Conservation (phyloP, 805 yeast species). For the Yarrowia bubula region DNA sequence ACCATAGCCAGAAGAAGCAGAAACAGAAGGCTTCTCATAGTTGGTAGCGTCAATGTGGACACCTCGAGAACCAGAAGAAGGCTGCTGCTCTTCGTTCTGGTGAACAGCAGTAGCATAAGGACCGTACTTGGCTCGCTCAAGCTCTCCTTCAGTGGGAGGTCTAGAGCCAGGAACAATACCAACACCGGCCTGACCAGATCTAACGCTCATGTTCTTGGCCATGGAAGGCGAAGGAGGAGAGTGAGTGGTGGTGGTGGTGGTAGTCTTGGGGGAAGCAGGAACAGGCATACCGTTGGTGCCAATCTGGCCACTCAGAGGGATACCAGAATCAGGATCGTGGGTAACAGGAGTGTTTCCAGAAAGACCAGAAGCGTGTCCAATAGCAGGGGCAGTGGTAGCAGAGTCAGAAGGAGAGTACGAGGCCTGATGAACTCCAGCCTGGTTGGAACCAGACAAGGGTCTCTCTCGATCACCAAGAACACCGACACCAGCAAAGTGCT, state of each 20-base stretch:
- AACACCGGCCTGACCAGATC: slow-evolving; percentile 2
- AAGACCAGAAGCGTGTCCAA: neutral
- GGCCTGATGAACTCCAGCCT: neutral
- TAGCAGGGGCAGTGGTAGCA: neutral
- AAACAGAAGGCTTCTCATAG: neutral
- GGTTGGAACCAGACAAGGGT: neutral
- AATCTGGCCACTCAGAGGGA: neutral
- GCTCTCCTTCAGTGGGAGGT: neutral
- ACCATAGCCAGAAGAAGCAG: neutral
- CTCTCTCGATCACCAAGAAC: neutral
- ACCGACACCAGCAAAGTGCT: slow-evolving; percentile 15
- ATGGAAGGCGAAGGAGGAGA: neutral
- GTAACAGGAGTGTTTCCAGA: neutral
- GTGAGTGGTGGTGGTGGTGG: neutral
- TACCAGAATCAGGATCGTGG: neutral
- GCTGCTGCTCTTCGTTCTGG: neutral
- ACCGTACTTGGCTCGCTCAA: neutral
- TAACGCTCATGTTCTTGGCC: neutral
- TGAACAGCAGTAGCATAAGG: neutral
- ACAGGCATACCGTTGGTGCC: slow-evolving; percentile 2
- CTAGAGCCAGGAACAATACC: neutral
- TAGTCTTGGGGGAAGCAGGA: neutral
- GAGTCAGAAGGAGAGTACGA: neutral
- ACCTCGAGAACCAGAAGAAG: neutral
- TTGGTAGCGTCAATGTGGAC: neutral